Evolutionary conservation across 805 yeast species (phyloP).

Genomic region (Hanseniaspora hatyaiensis): DNA sequence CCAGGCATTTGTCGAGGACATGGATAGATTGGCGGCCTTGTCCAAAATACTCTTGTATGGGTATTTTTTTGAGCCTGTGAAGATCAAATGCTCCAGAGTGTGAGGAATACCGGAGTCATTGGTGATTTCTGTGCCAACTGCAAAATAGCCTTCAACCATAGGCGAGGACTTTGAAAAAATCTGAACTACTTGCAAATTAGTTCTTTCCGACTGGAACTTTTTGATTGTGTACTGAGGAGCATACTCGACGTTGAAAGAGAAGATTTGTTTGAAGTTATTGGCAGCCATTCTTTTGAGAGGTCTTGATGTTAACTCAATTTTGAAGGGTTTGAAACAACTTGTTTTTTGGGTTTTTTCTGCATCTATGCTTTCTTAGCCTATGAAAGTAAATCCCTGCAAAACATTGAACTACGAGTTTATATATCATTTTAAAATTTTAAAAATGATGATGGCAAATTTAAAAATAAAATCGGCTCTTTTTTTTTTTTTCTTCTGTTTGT

Average conservation of each 20-base stretch:
- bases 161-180: constrained; percentile 69
- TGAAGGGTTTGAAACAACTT: neutral
- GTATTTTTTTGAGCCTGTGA: constrained; percentile 82
- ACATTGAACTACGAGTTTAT: too few relatives aligned
- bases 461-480: too few relatives aligned
- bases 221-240: constrained; percentile 54
- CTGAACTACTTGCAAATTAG: constrained; percentile 72
- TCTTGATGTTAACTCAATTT: neutral
- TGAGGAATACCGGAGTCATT: constrained; percentile 91
- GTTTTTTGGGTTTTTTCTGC: neutral
- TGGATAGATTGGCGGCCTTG: constrained; percentile 69
- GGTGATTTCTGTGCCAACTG: constrained; percentile 84
- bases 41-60: constrained; percentile 90
- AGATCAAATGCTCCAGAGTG: constrained; percentile 84
- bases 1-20: constrained; percentile 91
- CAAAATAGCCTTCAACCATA: constrained; percentile 82
- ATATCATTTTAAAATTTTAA: too few relatives aligned
- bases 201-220: constrained; percentile 66
- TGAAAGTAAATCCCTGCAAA: too few relatives aligned
- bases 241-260: constrained; percentile 55
- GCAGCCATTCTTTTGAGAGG: neutral
- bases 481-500: too few relatives aligned
- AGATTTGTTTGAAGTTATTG: constrained; percentile 32
- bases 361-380: too few relatives aligned
- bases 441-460: too few relatives aligned